Evolutionary conservation across 495 filamentous ascomycete species (phyloP).

Genomic region (Articulospora tetracladia): DNA sequence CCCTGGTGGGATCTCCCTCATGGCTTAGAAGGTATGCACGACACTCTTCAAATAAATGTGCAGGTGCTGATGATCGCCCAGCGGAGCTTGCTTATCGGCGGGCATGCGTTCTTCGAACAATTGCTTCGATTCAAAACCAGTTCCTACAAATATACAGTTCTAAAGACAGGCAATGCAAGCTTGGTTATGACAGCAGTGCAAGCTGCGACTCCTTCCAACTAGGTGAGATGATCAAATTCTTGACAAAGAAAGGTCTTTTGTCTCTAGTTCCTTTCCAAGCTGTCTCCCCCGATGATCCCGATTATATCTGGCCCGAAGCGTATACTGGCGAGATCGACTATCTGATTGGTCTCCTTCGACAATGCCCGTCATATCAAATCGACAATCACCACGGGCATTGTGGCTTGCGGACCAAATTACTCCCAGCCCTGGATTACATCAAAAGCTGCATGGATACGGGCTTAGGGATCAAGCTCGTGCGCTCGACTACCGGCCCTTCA

Average conservation of each 20-base stretch:
- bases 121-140: constrained; percentile 70
- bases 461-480: constrained; percentile 39
- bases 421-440: constrained; percentile 66
- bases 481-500: constrained; percentile 41
- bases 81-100: constrained; percentile 72
- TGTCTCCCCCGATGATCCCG: constrained; percentile 29
- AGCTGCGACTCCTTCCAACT: constrained; percentile 85
- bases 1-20: constrained; percentile 74
- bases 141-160: constrained; percentile 68
- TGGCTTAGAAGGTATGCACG: constrained; percentile 62
- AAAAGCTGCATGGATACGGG: constrained; percentile 43
- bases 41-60: neutral
- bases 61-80: constrained; percentile 28
- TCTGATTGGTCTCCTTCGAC: constrained; percentile 50
- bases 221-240: constrained; percentile 81
- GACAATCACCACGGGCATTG: constrained; percentile 75
- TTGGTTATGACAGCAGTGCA: constrained; percentile 68
- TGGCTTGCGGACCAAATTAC: constrained; percentile 62
- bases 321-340: constrained; percentile 43
- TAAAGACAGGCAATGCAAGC: constrained; percentile 60
- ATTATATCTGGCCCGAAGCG: constrained; percentile 30
- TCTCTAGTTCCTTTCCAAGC: constrained; percentile 43
- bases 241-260: constrained; percentile 49
- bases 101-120: constrained; percentile 65
- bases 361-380: constrained; percentile 74